Conservation (phyloP, 1,284 basidiomycete species). For the Puccinia polysora region DNA sequence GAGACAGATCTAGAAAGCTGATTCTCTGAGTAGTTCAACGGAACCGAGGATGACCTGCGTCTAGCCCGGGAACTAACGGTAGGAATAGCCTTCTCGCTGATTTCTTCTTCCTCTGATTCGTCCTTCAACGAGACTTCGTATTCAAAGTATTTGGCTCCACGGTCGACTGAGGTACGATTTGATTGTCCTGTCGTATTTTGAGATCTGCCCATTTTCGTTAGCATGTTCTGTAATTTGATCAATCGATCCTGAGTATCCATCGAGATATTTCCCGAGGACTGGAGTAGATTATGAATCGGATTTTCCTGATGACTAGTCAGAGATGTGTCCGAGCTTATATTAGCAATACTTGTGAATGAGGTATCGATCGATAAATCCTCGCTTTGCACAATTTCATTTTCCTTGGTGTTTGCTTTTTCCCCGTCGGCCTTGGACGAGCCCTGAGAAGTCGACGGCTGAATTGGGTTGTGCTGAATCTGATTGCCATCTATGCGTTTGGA, state of each 20-base stretch:
- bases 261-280: constrained; percentile 32
- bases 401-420: background rate
- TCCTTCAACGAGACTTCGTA: constrained; percentile 41
- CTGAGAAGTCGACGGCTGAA: background rate
- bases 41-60: constrained; percentile 29
- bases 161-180: background rate
- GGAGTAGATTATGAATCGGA: background rate
- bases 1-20: constrained; percentile 14
- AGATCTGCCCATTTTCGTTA: constrained; percentile 46
- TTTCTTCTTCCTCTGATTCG: background rate
- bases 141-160: constrained; percentile 9
- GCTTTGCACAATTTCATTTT: constrained; percentile 13
- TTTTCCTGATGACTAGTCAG: constrained; percentile 4
- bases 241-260: constrained; percentile 47
- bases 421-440: background rate
- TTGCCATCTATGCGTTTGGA: background rate
- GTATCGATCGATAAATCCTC: constrained; percentile 27
- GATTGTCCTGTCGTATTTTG: background rate
- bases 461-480: background rate
- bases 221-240: constrained; percentile 48
- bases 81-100: background rate
- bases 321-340: background rate
- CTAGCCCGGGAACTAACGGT: background rate
- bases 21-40: constrained; percentile 9
- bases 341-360: constrained; percentile 12